Conservation (phyloP, 345 rosid genomes). For the Rhizophora apiculata region DNA sequence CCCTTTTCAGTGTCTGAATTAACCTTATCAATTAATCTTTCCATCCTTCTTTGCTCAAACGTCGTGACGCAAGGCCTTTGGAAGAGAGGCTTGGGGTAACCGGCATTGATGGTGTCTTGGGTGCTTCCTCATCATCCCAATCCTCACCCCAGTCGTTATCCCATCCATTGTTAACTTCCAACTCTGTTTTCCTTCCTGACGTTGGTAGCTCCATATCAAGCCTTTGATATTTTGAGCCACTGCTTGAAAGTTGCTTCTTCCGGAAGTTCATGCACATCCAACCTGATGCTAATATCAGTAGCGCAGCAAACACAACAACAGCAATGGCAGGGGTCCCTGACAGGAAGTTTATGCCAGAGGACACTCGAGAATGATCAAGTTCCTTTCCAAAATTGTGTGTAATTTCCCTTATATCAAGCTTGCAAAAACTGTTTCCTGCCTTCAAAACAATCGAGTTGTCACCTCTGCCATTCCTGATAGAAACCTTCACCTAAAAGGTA, state of each 20-base stretch:
- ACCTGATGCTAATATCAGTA: constrained; percentile 43
- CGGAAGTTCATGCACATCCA: constrained; percentile 41
- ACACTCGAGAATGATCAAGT: constrained; percentile 21
- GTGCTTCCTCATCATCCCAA: constrained; percentile 82
- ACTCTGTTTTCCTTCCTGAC: constrained; percentile 30
- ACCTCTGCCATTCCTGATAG: constrained; percentile 34
- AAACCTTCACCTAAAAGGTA: constrained; percentile 52
- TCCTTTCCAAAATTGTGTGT: constrained; percentile 35
- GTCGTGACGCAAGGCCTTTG: constrained; percentile 71
- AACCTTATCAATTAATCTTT: constrained; percentile 44
- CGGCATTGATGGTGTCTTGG: constrained; percentile 54
- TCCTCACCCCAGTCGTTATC: constrained; percentile 72
- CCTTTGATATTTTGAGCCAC: constrained; percentile 50
- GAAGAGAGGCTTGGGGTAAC: constrained; percentile 66
- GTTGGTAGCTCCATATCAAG: constrained; percentile 62
- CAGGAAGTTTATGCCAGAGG: constrained; percentile 29
- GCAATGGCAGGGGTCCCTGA: constrained; percentile 30
- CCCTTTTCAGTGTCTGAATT: no score
- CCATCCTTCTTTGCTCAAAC: constrained; percentile 79
- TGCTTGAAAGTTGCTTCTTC: constrained; percentile 28
- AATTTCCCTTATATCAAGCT: constrained; percentile 53
- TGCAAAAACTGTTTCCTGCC: constrained; percentile 51
- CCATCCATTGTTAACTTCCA: constrained; percentile 54
- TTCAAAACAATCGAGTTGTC: constrained; percentile 38
- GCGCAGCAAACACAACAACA: constrained; percentile 32